phyloP scores from a whole-genome alignment of 257 asterid genomes.

The Solanum neorickii region DNA sequence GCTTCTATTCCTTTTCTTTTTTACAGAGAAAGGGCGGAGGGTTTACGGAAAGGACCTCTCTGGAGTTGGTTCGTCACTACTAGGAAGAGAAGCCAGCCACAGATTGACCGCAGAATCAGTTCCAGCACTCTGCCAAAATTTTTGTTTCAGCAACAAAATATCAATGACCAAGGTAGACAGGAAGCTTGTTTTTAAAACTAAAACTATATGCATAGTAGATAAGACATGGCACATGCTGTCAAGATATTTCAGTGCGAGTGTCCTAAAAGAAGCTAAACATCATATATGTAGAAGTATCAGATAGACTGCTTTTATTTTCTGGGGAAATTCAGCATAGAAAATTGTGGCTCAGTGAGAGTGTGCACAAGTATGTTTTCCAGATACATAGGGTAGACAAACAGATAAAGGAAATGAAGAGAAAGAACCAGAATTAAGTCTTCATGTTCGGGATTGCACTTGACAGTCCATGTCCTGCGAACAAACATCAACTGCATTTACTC shows the following conservation, averaged over 20 bases:
- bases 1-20: neutral
- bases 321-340: neutral
- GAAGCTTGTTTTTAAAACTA: neutral
- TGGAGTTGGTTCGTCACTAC: conserved; percentile 24
- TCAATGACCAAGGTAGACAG: conserved; percentile 7
- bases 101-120: conserved; percentile 92
- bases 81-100: conserved; percentile 56
- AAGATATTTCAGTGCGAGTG: neutral
- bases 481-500: conserved; percentile 3
- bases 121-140: conserved; percentile 83
- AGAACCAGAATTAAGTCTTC: conserved; percentile 86
- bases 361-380: neutral
- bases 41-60: conserved; percentile 36
- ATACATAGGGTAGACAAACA: neutral
- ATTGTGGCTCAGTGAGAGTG: neutral
- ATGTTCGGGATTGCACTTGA: conserved; percentile 81
- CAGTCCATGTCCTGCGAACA: conserved; percentile 88
- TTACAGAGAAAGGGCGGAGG: neutral
- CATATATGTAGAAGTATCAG: neutral
- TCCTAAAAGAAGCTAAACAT: neutral
- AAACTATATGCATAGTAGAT: conserved; percentile 1
- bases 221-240: neutral
- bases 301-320: neutral
- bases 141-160: conserved; percentile 17
- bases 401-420: conserved; percentile 18